Base-by-base conservation (phyloP, 352 stramenopile species). In the Blastocystis sp. region DNA sequence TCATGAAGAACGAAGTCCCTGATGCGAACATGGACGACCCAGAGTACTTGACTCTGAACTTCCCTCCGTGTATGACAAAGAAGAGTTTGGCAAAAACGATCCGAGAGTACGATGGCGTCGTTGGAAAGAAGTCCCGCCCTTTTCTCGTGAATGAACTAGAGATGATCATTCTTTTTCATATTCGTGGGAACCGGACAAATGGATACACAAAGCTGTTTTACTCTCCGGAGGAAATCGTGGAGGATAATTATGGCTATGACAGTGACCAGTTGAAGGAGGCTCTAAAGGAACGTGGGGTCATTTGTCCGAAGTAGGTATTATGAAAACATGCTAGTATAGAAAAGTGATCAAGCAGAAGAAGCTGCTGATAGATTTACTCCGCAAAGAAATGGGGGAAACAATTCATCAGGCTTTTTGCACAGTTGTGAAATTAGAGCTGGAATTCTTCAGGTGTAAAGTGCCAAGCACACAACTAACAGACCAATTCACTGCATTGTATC, bases 101-200 rank as follows among this genome's bases (percentile, higher is more conserved):
- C 30, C 34, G 59, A 26, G 34, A 79, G 11, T 16, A 79, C 26
- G 68, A 37, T 26, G 68, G 68, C 24, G 68, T 56, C 18, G 30
- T 79, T 0, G 53, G 43, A 18, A 55, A 79, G 7, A 54, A 56
- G 34, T 34, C 68, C 24, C 30, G 68, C 20, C 30, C 24, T 26
- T 37, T 20, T 1, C 39, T 79, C n/a, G 37, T 79, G 43, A 59
- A 79, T n/a, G 34, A 79, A n/a, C 53, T 79, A 3, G 68, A 79
- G 68, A 55, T 45, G 37, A 79, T 79, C 68, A 79, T 79, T n/a
- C 41, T 79, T n/a, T 79, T 79, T 26, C n/a, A 54, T 11, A 79
- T 79, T 55, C 68, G 68, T 55, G 30, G 53, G 24, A 45, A 79
- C 18, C 24, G 11, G 7, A 9, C 16, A 26, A 56, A 56, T 18